These are phyloP conservation scores for Epichloe hybrida DNA, from an alignment of 2,329 filamentous ascomycete genomes.

Conservation along the genomic window DNA sequence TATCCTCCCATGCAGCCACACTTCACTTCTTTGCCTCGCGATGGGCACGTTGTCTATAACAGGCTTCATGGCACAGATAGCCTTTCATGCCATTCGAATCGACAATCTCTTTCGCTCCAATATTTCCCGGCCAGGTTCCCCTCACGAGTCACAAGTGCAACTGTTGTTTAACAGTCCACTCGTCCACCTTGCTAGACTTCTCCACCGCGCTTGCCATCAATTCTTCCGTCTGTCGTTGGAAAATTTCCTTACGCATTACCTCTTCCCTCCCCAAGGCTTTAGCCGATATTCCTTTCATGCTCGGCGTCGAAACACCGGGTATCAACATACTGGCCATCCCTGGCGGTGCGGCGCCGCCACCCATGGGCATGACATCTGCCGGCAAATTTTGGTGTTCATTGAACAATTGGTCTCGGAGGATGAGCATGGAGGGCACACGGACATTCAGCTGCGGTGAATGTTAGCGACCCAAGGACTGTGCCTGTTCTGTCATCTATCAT, in stretches of 20 bases:
- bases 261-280: constrained; percentile 2
- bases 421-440: constrained; percentile 47
- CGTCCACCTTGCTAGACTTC: constrained; percentile 4
- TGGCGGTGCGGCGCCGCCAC: background rate
- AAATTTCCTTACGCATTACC: constrained; percentile 4
- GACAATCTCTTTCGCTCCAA: background rate
- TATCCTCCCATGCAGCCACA: no score
- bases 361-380: background rate
- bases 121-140: background rate
- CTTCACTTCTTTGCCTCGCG: no score
- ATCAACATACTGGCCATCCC: background rate
- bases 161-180: constrained; percentile 8
- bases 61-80: no score
- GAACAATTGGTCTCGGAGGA: constrained; percentile 29
- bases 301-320: background rate
- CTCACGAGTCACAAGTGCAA: constrained; percentile 4
- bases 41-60: no score
- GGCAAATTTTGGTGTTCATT: constrained; percentile 2
- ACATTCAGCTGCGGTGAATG: constrained; percentile 33
- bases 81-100: background rate
- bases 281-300: background rate
- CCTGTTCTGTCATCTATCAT: no score
- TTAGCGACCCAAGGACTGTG: background rate
- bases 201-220: constrained; percentile 8
- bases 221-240: constrained; percentile 7